Conservation (phyloP, 2,329 filamentous ascomycete genomes). For the Neoscytalidium dimidiatum region DNA sequence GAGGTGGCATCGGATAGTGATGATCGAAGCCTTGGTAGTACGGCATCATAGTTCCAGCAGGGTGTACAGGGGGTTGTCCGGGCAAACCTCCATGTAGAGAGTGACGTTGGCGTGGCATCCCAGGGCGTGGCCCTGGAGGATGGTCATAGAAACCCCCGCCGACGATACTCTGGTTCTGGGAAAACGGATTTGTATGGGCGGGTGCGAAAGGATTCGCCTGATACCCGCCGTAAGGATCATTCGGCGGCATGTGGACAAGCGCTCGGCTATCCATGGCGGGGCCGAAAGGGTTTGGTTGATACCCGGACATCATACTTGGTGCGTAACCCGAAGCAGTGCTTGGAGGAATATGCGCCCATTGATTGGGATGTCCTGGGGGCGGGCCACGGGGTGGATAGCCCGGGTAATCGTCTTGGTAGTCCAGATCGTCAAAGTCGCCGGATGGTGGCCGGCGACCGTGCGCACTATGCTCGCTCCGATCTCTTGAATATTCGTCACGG, state of each 20-base stretch:
- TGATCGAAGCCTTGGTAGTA: conserved; percentile 11
- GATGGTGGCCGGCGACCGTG: conserved; percentile 33
- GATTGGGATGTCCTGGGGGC: conserved; percentile 34
- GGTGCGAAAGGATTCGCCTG: conserved; percentile 40
- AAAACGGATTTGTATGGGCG: conserved; percentile 24
- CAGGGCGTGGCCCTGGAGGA: conserved; percentile 30
- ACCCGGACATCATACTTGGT: conserved; percentile 40
- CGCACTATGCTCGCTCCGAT: conserved; percentile 25
- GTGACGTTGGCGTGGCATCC: conserved; percentile 8
- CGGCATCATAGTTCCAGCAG: conserved; percentile 15
- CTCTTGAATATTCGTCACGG: conserved; percentile 30
- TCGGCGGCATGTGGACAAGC: conserved; percentile 37
- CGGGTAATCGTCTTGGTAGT: conserved; percentile 50
- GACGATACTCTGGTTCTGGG: conserved; percentile 13
- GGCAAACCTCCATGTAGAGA: conserved; percentile 11
- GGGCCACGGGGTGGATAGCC: conserved; percentile 38
- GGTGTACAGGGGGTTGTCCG: conserved; percentile 7
- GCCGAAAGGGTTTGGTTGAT: conserved; percentile 31
- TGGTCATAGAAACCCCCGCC: conserved; percentile 35
- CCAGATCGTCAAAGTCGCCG: conserved; percentile 44
- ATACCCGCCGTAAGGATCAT: conserved; percentile 40
- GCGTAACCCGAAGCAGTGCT: conserved; percentile 37
- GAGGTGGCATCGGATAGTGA: conserved; percentile 9
- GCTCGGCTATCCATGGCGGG: conserved; percentile 24
- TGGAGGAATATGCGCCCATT: conserved; percentile 40